Evolutionary conservation across 2,329 filamentous ascomycete genomes (phyloP).

Genomic region (Annulohypoxylon truncatum): DNA sequence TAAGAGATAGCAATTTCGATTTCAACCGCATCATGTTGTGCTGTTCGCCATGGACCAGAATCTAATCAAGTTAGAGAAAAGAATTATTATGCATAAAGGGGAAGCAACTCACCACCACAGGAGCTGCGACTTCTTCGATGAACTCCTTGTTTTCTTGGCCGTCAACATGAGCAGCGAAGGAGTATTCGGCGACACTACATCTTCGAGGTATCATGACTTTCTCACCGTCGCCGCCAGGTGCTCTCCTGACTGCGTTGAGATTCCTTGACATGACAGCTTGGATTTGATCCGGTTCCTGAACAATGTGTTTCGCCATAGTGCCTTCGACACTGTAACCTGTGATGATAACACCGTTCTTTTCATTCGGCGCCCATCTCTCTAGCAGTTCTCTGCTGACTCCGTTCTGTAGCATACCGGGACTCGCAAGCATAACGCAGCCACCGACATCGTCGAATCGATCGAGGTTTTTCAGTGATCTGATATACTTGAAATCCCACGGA

Average conservation of each 20-base stretch:
- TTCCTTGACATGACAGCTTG: conserved; percentile 89
- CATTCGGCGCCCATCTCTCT: conserved; percentile 94
- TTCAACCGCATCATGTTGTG: conserved; percentile 98
- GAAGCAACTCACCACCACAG: conserved; percentile 81
- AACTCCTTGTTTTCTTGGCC: conserved; percentile 96
- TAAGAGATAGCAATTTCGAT: conserved; percentile 92
- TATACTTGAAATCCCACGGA: conserved; percentile 97
- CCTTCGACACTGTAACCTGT: conserved; percentile 98
- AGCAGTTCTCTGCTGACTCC: conserved; percentile 92
- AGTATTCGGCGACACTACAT: conserved; percentile 93
- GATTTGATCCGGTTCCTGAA: conserved; percentile 95
- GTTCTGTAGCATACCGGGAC: conserved; percentile 97
- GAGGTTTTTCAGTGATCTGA: conserved; percentile 89
- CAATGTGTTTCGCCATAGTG: conserved; percentile 96
- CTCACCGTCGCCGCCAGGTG: conserved; percentile 77
- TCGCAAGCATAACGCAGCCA: conserved; percentile 95
- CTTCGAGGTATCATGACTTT: conserved; percentile 91
- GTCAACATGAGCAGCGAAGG: conserved; percentile 96
- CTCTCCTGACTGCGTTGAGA: conserved; percentile 71
- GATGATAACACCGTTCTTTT: conserved; percentile 98
- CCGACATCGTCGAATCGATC: conserved; percentile 97
- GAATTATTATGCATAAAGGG: background rate
- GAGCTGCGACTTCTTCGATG: conserved; percentile 91
- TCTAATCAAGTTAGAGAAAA: conserved; percentile 63
- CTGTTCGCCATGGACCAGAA: conserved; percentile 95